These are phyloP conservation scores for Verticillium nonalfalfae DNA, from an alignment of 2,329 filamentous ascomycete species.

Conservation along the genomic window DNA sequence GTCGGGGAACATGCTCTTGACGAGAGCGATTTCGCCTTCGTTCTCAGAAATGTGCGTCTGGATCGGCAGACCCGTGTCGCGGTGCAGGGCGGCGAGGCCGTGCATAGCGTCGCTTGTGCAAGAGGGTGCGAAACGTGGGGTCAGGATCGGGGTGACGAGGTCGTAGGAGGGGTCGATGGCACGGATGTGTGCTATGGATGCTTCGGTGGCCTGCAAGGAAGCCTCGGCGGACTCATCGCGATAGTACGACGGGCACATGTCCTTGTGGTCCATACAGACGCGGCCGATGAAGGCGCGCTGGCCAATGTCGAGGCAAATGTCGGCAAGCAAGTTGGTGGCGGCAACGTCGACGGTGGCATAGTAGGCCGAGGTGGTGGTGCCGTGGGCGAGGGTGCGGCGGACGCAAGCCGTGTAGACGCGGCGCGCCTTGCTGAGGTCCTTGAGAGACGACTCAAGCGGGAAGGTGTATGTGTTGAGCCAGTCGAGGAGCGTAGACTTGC, in stretches of 20 bases:
- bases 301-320: conserved; percentile 71
- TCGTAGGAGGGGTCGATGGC: conserved; percentile 56
- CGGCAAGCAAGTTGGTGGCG: conserved; percentile 85
- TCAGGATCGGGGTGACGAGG: conserved; percentile 74
- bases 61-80: conserved; percentile 56
- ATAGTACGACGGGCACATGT: conserved; percentile 69
- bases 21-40: conserved; percentile 63
- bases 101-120: conserved; percentile 56
- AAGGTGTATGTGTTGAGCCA: conserved; percentile 97
- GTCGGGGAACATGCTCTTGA: conserved; percentile 62
- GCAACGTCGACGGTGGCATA: conserved; percentile 84
- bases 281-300: conserved; percentile 88
- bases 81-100: conserved; percentile 58
- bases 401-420: conserved; percentile 74
- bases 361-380: conserved; percentile 92
- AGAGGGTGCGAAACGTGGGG: conserved; percentile 60
- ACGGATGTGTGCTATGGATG: conserved; percentile 60
- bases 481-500: conserved; percentile 83
- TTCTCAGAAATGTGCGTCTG: conserved; percentile 95
- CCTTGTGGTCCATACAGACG: conserved; percentile 82
- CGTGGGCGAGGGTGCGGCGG: conserved; percentile 74
- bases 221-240: conserved; percentile 61
- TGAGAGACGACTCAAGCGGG: conserved; percentile 76
- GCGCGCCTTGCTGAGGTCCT: conserved; percentile 53
- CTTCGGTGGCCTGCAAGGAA: conserved; percentile 48